Evolutionary conservation across 2,329 filamentous ascomycete species (phyloP).

Genomic region (Bretziella fagacearum): DNA sequence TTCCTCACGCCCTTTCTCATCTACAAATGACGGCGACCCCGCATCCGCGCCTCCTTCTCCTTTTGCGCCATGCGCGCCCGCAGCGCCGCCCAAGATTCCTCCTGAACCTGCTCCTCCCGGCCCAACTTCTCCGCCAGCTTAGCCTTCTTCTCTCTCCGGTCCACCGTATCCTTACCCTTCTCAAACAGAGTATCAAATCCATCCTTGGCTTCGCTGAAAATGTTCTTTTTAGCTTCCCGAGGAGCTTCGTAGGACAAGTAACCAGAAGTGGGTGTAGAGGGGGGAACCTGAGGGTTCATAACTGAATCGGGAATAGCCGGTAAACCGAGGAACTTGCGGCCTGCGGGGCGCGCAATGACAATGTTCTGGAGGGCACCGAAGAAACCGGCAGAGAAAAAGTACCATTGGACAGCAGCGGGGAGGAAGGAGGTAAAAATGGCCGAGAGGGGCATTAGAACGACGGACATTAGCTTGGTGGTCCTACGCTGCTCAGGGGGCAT

Average conservation of each 20-base stretch:
- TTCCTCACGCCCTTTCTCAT: background rate
- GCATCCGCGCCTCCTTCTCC: slow-evolving; percentile 24
- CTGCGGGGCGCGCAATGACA: slow-evolving; percentile 23
- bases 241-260: slow-evolving; percentile 23
- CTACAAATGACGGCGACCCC: slow-evolving; percentile 15
- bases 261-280: too few species aligned
- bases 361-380: slow-evolving; percentile 22
- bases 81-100: slow-evolving; percentile 19
- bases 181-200: slow-evolving; percentile 24
- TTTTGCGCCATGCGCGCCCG: slow-evolving; percentile 20
- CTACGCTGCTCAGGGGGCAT: slow-evolving; percentile 21
- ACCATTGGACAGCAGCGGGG: slow-evolving; percentile 32
- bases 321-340: slow-evolving; percentile 26
- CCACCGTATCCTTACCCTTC: slow-evolving; percentile 20
- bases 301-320: slow-evolving; percentile 18
- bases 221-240: slow-evolving; percentile 19
- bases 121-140: slow-evolving; percentile 23
- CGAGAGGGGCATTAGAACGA: slow-evolving; percentile 27
- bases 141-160: slow-evolving; percentile 23
- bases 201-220: slow-evolving; percentile 25
- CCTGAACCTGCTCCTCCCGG: slow-evolving; percentile 21
- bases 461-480: slow-evolving; percentile 28
- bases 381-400: slow-evolving; percentile 27
- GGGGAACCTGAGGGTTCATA: slow-evolving; percentile 13
- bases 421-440: slow-evolving; percentile 31